phyloP scores from a whole-genome alignment of 495 filamentous ascomycete species.

The Hyphodiscus hymeniophilus region DNA sequence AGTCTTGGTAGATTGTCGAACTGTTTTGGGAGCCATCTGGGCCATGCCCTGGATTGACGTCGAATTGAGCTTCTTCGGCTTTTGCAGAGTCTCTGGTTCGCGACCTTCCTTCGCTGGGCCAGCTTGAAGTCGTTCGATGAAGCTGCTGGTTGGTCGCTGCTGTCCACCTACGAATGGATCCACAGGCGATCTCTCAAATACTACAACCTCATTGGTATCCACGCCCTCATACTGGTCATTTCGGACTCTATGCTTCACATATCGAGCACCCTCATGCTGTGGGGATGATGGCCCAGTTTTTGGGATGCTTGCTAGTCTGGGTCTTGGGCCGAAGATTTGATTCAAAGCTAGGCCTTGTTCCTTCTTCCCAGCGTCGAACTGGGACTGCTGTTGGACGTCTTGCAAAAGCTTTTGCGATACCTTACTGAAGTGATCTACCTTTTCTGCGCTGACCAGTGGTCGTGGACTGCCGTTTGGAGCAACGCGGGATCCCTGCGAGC shows the following conservation, averaged over 20 bases:
- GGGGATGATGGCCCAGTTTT: conserved; percentile 11
- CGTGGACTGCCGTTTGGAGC: conserved; percentile 27
- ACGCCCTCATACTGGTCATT: conserved; percentile 12
- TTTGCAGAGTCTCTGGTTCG: neutral
- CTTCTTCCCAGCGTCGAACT: neutral
- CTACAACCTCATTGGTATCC: conserved; percentile 5
- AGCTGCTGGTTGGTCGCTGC: conserved; percentile 1
- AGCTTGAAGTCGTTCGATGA: conserved; percentile 8
- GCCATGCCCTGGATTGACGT: neutral
- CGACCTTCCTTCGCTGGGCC: neutral
- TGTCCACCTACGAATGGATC: conserved; percentile 15
- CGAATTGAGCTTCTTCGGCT: neutral
- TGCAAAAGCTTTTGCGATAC: conserved; percentile 5
- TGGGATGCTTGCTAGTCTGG: conserved; percentile 4
- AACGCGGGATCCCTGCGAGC: conserved; percentile 26
- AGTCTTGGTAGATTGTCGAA: no score
- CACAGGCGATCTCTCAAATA: neutral
- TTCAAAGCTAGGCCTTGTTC: neutral
- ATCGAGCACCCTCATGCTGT: conserved; percentile 6
- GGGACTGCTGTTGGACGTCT: neutral
- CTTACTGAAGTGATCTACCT: conserved; percentile 12
- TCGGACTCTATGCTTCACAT: conserved; percentile 13
- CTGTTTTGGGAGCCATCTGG: neutral
- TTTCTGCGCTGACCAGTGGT: conserved; percentile 1
- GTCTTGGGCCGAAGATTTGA: conserved; percentile 13